These are phyloP conservation scores for Alternaria triticina DNA, from an alignment of 2,329 filamentous ascomycete genomes.

Conservation along the genomic window DNA sequence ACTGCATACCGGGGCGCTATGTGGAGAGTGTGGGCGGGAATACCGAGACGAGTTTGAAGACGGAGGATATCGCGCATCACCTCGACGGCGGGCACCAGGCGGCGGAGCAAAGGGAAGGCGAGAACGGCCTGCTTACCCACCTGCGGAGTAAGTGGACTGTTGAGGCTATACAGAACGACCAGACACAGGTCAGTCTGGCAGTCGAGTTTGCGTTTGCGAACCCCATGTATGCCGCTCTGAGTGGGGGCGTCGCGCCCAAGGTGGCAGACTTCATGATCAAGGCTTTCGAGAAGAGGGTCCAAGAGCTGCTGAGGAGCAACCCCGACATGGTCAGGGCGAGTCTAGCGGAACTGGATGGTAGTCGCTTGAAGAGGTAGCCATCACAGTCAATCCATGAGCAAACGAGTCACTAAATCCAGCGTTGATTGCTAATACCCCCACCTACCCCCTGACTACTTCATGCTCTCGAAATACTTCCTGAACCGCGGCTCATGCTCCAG, in stretches of 20 bases:
- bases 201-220: constrained; percentile 87
- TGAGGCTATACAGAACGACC: constrained; percentile 51
- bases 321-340: constrained; percentile 27
- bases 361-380: constrained; percentile 22
- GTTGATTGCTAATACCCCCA: neutral
- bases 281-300: constrained; percentile 86
- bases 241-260: constrained; percentile 80
- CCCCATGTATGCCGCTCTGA: constrained; percentile 84
- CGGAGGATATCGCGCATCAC: constrained; percentile 52
- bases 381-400: neutral
- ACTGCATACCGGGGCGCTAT: constrained; percentile 73
- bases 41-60: constrained; percentile 54
- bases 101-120: constrained; percentile 7
- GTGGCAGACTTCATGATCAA: constrained; percentile 88
- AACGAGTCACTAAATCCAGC: neutral
- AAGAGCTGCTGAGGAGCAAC: constrained; percentile 54
- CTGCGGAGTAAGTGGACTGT: constrained; percentile 75
- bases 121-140: constrained; percentile 65
- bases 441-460: constrained; percentile 2
- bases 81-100: constrained; percentile 26
- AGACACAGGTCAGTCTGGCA: constrained; percentile 76
- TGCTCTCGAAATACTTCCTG: constrained; percentile 13
- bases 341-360: constrained; percentile 38
- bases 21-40: constrained; percentile 80
- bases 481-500: constrained; percentile 11